Evolutionary conservation across 768 basidiomycete genomes (phyloP).

Genomic region (Tricholomella constricta): DNA sequence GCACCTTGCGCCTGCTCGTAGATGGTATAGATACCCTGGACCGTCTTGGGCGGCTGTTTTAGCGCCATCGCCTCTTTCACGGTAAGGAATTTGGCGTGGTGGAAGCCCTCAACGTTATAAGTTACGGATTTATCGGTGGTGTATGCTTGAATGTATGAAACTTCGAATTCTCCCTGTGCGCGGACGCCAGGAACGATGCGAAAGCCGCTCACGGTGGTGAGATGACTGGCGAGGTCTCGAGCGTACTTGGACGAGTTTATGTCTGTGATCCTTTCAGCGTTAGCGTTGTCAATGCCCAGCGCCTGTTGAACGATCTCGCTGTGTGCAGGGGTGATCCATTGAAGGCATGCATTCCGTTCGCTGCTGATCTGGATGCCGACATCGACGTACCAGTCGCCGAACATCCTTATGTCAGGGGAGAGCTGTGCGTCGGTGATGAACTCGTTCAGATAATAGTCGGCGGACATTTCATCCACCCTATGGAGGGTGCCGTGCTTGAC

Average conservation of each 20-base stretch:
- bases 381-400: slow-evolving; percentile 24
- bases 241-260: slow-evolving; percentile 9
- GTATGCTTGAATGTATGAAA: slow-evolving; percentile 21
- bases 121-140: slow-evolving; percentile 19
- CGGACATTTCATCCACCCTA: neutral
- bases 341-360: slow-evolving; percentile 5
- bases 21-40: slow-evolving; percentile 5
- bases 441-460: neutral
- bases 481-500: slow-evolving; percentile 24
- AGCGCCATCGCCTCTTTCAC: slow-evolving; percentile 12
- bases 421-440: neutral
- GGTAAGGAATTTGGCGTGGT: slow-evolving; percentile 15
- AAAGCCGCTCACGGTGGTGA: slow-evolving; percentile 15
- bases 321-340: slow-evolving; percentile 15
- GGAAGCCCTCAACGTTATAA: slow-evolving; percentile 5
- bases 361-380: slow-evolving; percentile 22
- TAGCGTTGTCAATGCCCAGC: neutral
- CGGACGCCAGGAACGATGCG: no score
- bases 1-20: neutral
- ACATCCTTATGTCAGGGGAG: neutral
- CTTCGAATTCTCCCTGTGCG: no score
- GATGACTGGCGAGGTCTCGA: slow-evolving; percentile 15
- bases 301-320: neutral
- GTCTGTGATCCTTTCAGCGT: neutral
- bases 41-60: neutral